Base-by-base conservation (phyloP, 2,329 filamentous ascomycete species). In the Aspergillus amoenus region DNA sequence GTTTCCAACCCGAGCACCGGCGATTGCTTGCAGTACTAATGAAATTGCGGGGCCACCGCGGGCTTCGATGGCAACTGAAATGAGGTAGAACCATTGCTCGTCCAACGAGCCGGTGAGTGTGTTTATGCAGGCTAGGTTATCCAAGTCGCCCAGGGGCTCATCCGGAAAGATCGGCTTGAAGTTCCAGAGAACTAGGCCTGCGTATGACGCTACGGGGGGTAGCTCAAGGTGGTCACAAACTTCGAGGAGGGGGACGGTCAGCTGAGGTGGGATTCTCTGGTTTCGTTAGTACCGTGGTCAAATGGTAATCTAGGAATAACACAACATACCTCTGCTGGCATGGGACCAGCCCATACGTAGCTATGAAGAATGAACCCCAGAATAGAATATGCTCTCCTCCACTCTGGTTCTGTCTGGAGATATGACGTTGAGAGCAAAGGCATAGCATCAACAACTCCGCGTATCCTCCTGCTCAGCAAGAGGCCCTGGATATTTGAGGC, bases 1-100 rank as follows among this genome's bases (percentile, higher is more conserved):
- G 67, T 97, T 88, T 57, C 84, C 82, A 18, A 82, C 77, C 49
- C 91, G 85, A 21, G 88, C 93, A 37, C 93, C 93, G 52, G 84
- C 81, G 56, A 99, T 93, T 46, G 94, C 94, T 41, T 87, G 83
- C 42, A 99, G 81, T 91, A 97, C 96, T 57, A 96, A 78, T 0
- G 92, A 87, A 52, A 99, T 87, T 57, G 93, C 89, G 3, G 92
- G 90, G 0, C 88, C 94, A 24, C 91, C 93, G 55, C 91, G 88
- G 54, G 93, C 92, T 76, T 99, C 94, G 62, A 99, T 97, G 61
- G 93, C 94, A 3, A 97, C 90, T 0, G 92, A 97, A 52, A 97
- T 86, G 12, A 99, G 82, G 72, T 97, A 99, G 72, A 99, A 99
- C 94, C 94, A 99, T 61, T 94, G 96, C 77, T 99, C 94, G 71